Conservation (phyloP, 2,329 filamentous ascomycete genomes). For the Colletotrichum sp. region DNA sequence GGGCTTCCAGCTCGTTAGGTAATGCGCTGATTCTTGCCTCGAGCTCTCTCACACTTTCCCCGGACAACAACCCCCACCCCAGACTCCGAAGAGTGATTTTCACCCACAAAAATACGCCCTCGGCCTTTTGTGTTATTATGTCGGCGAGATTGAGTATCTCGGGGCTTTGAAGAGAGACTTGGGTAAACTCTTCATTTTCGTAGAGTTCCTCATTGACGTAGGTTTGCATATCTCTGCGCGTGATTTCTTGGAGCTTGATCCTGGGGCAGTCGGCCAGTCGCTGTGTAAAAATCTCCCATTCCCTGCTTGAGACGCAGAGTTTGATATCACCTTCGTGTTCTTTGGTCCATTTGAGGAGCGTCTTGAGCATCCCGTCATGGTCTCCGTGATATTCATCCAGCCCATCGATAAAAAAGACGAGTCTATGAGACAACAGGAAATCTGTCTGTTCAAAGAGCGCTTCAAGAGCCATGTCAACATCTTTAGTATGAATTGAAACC, state of each 20-base stretch:
- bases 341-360: not conserved
- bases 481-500: not conserved
- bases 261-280: not conserved
- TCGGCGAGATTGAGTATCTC: not conserved
- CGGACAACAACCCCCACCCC: not conserved
- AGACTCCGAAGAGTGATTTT: not conserved
- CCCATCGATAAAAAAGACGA: not conserved
- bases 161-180: not conserved
- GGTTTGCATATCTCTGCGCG: not conserved
- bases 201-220: not conserved
- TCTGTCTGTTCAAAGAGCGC: rapidly evolving
- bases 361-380: not conserved
- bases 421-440: not conserved
- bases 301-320: not conserved
- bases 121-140: not conserved
- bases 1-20: not conserved
- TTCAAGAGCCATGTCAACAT: not conserved
- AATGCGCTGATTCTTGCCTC: not conserved
- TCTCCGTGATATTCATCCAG: slow-evolving; percentile 2
- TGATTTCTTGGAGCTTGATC: not conserved
- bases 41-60: not conserved
- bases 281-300: not conserved
- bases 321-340: not conserved
- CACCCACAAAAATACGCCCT: not conserved
- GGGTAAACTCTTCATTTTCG: not conserved